These are phyloP conservation scores for Alnus rubra DNA, from an alignment of 306 rosid genomes.

Conservation along the genomic window DNA sequence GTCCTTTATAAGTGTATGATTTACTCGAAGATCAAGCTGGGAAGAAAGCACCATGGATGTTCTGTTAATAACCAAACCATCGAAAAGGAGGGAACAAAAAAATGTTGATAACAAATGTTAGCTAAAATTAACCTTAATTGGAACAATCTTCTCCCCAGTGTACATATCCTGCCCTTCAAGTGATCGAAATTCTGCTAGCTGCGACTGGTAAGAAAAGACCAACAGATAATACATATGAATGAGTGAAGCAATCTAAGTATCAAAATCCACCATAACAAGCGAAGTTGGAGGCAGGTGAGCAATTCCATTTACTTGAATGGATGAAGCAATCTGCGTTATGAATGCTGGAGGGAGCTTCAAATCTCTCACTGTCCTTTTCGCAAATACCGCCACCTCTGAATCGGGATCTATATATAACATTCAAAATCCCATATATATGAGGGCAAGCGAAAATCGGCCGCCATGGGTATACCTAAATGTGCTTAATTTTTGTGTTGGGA, in stretches of 20 bases:
- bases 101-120: neutral
- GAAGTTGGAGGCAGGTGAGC: neutral
- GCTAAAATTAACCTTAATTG: conserved; percentile 63
- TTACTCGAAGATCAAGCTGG: conserved; percentile 93
- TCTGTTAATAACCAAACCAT: neutral
- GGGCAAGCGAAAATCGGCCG: neutral
- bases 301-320: conserved; percentile 64
- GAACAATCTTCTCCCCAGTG: conserved; percentile 80
- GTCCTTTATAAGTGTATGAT: conserved; percentile 85
- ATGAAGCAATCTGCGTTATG: conserved; percentile 71
- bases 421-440: neutral
- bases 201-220: conserved; percentile 53
- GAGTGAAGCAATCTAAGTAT: neutral
- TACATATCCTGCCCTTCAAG: conserved; percentile 92
- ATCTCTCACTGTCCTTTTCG: conserved; percentile 79
- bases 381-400: conserved; percentile 73
- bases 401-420: conserved; percentile 59
- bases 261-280: neutral
- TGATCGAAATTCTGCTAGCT: conserved; percentile 73
- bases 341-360: conserved; percentile 80
- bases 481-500: neutral
- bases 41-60: conserved; percentile 14
- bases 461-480: neutral
- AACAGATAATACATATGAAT: conserved; percentile 6
- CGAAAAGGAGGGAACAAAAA: neutral